phyloP scores from a whole-genome alignment of 2,329 filamentous ascomycete species.

The Pseudogymnoascus sp. region DNA sequence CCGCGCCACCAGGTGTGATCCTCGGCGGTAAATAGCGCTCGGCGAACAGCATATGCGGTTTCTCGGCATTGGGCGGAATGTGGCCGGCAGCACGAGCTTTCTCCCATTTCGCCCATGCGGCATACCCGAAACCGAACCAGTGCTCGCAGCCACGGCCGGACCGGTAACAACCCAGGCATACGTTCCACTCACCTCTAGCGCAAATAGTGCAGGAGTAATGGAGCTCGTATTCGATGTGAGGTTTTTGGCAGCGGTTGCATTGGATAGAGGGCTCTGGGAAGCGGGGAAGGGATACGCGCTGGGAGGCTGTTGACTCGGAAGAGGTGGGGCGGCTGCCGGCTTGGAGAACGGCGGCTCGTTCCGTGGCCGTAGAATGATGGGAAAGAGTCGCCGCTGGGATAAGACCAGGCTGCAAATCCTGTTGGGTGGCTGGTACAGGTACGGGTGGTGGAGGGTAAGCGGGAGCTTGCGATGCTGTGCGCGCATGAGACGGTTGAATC shows the following conservation, averaged over 20 bases:
- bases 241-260: constrained; percentile 62
- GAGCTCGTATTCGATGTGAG: constrained; percentile 73
- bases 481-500: not conserved
- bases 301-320: constrained; percentile 24
- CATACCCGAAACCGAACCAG: constrained; percentile 81
- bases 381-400: not conserved
- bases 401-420: constrained; percentile 19
- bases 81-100: constrained; percentile 32
- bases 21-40: constrained; percentile 48
- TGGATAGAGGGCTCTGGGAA: constrained; percentile 64
- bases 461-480: not conserved
- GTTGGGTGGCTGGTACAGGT: constrained; percentile 22
- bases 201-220: constrained; percentile 78
- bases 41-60: constrained; percentile 50
- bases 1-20: constrained; percentile 41
- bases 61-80: constrained; percentile 30
- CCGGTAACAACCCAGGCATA: constrained; percentile 77
- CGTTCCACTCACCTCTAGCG: constrained; percentile 60
- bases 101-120: constrained; percentile 61
- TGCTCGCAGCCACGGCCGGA: constrained; percentile 67
- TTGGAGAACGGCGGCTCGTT: constrained; percentile 23
- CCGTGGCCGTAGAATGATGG: constrained; percentile 14
- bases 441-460: constrained; percentile 3
- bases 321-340: constrained; percentile 25
- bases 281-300: constrained; percentile 30